phyloP scores from a whole-genome alignment of 2,329 filamentous ascomycete species.

The Colletotrichum liriopes region DNA sequence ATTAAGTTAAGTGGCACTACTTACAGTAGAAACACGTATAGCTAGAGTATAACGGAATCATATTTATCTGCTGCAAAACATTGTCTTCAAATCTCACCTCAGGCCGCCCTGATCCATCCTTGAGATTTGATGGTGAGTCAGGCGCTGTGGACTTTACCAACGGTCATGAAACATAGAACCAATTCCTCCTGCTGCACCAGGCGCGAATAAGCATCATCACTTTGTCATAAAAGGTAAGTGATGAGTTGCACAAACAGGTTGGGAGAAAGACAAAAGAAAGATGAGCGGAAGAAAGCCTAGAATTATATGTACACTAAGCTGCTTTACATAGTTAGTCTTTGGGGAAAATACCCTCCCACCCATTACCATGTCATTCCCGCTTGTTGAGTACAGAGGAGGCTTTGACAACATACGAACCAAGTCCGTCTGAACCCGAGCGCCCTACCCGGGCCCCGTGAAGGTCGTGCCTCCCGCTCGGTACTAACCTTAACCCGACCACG shows the following conservation, averaged over 20 bases:
- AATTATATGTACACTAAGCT: background rate
- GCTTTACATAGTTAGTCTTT: background rate
- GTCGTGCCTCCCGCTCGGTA: background rate
- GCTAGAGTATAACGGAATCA: too few species aligned
- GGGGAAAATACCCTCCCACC: background rate
- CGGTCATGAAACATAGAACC: too few species aligned
- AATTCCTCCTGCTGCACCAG: too few species aligned
- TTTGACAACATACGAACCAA: background rate
- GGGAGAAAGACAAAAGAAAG: background rate
- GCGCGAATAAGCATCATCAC: too few species aligned
- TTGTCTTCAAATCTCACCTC: too few species aligned
- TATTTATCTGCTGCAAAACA: too few species aligned
- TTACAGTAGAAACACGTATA: too few species aligned
- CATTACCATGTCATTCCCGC: background rate
- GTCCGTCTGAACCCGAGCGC: background rate
- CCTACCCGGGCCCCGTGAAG: background rate
- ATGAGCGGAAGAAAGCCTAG: background rate
- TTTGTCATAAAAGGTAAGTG: background rate
- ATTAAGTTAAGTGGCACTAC: too few species aligned
- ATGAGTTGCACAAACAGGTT: background rate
- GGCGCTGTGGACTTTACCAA: too few species aligned
- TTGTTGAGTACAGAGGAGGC: background rate
- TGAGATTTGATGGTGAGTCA: too few species aligned
- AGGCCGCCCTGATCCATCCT: too few species aligned
- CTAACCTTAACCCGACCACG: background rate